Base-by-base conservation (phyloP, 192 early-diverging fungal species). In the Coemansia sp. region DNA sequence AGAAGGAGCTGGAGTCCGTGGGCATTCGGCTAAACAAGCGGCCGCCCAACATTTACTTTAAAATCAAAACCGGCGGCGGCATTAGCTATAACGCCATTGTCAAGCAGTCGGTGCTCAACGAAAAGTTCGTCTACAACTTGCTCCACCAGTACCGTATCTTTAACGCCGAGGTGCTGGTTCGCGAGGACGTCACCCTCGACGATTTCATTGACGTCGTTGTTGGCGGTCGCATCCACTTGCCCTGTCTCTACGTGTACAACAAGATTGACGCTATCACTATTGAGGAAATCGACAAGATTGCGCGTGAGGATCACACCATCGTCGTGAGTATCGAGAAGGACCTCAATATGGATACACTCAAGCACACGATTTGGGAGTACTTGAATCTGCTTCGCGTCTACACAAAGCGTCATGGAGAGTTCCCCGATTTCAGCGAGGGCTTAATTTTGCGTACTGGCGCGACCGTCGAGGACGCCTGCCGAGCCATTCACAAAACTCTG, bases 201-300 rank as follows among this genome's bases (percentile, higher is more conserved):
- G 90, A 98, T 72, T 98, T 99, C 76, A 95, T 99, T 72, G 98
- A 99, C 79, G 94, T 98, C n/a, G 91, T 99, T 6, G 88, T 99
- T 16, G 96, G 96, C 26, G 98, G 98, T 86, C 89, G 97, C 62
- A 96, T 95, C 75, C 97, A 99, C 72, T 88, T 99, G 37, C 87
- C 89, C n/a, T 97, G 95, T 68, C 84, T 99, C 30, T 99, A 98
- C 80, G 91, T 88, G 64, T 94, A 94, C 86, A 99, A 99, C 89
- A 99, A 99, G 87, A 94, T 98, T 52, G 98, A 99, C 72, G 88
- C 90, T 58, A 93, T 99, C 57, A 93, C 94, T 8, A 89, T 99
- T 55, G 96, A 98, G 80, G 95, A 98, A 78, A 89, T 99, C 9
- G 94, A 99, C 82, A 78, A 87, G 66, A 86, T 99, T 63, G 95